Percentiles rank a stretch among this genome's conserved stretches.
These are phyloP conservation scores for Draba incana DNA, from an alignment of 345 rosid species.

Conservation along the genomic window DNA sequence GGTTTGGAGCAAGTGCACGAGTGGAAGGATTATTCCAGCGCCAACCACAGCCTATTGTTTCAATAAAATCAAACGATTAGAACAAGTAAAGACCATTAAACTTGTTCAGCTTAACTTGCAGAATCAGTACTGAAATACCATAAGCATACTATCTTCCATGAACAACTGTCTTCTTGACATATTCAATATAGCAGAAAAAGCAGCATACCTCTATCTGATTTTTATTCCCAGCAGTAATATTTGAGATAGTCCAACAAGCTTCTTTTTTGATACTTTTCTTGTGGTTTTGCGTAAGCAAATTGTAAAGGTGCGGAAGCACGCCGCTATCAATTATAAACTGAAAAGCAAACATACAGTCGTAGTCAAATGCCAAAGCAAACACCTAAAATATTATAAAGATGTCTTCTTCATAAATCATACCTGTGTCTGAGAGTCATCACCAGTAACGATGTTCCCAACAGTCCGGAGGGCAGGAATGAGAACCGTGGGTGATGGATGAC, in stretches of 20 bases:
- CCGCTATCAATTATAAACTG: constrained; percentile 79
- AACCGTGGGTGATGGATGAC: constrained; percentile 83
- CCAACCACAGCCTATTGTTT: constrained; percentile 67
- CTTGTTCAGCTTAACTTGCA: constrained; percentile 4
- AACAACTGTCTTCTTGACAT: constrained; percentile 9
- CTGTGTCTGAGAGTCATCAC: constrained; percentile 92
- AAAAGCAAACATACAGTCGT: constrained; percentile 22
- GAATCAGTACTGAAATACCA: constrained; percentile 13
- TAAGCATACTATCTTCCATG: constrained; percentile 29
- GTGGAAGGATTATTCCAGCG: constrained; percentile 68
- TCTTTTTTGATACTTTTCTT: constrained; percentile 88
- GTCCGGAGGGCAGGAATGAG: constrained; percentile 87
- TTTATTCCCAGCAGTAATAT: constrained; percentile 83
- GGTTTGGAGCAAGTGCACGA: constrained; percentile 74
- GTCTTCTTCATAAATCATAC: constrained; percentile 40
- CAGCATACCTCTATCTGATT: constrained; percentile 73
- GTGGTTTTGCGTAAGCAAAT: constrained; percentile 73
- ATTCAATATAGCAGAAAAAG: constrained; percentile 14
- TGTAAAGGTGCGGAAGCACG: constrained; percentile 68
- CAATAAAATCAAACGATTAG: constrained; percentile 11
- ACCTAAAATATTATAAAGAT: constrained; percentile 5
- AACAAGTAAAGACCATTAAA: background rate
- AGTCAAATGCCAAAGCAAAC: constrained; percentile 24
- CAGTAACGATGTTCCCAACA: constrained; percentile 81
- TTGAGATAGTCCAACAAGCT: constrained; percentile 94